Percentiles rank a stretch among this genome's conserved stretches.
phyloP scores from a whole-genome alignment of 1,139 yeast species.

The Suhomyces choctaworum region DNA sequence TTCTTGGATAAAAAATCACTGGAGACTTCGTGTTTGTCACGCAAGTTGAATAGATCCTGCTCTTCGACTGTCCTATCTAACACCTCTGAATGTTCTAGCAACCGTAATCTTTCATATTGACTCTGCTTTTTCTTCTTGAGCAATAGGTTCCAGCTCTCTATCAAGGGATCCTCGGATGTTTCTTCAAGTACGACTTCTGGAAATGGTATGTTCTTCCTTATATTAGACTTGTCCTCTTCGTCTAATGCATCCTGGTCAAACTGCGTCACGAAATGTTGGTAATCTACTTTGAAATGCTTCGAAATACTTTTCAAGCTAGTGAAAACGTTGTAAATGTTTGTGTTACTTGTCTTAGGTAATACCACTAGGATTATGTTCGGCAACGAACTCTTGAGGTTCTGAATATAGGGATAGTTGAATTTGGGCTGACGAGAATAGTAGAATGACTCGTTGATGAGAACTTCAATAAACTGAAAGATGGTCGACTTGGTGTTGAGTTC shows the following conservation, averaged over 20 bases:
- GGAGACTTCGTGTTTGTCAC: constrained; percentile 26
- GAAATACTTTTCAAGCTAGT: constrained; percentile 42
- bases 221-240: constrained; percentile 35
- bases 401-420: constrained; percentile 48
- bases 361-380: constrained; percentile 53
- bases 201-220: constrained; percentile 36
- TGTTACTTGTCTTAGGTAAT: constrained; percentile 48
- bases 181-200: constrained; percentile 32
- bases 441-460: constrained; percentile 45
- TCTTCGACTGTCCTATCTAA: constrained; percentile 27
- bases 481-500: constrained; percentile 66
- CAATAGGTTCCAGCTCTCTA: constrained; percentile 51
- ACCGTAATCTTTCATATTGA: constrained; percentile 47
- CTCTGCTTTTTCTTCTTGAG: constrained; percentile 50
- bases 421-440: constrained; percentile 35
- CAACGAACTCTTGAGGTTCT: constrained; percentile 39
- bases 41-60: constrained; percentile 32
- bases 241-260: constrained; percentile 35
- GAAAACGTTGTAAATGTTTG: constrained; percentile 52
- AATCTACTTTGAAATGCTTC: constrained; percentile 34
- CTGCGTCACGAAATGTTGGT: constrained; percentile 24
- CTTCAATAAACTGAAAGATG: constrained; percentile 67
- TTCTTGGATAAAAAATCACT: constrained; percentile 41
- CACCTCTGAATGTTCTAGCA: constrained; percentile 30
- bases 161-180: constrained; percentile 29